Base-by-base conservation (phyloP, 2,329 filamentous ascomycete genomes). In the Sclerotinia trifoliorum region DNA sequence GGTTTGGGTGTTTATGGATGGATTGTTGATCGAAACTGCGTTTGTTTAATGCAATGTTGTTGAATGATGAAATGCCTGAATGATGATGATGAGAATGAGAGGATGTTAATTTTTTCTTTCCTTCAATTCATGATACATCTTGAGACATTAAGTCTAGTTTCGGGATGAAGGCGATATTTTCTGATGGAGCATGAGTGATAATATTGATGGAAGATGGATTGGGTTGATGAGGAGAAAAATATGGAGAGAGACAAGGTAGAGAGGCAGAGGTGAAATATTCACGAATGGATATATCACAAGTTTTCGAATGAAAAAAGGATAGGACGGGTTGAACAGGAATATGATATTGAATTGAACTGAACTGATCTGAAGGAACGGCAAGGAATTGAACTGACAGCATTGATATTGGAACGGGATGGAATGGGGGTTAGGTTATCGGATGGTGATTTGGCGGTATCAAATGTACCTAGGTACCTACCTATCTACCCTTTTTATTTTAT, bases 1-100 rank as follows among this genome's bases (percentile, higher is more conserved):
- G 44, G 44, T 35, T 35, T 49, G 19, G 58, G 58, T 17, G 44
- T 61, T 49, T 24, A 21, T 32, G 15, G 21, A 35, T 35, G 58
- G 58, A 5, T 49, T 24, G 13, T 19, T 19, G 26, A 35, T 61
- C 21, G 5, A 0, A 44, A 48, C 49, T 61, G 44, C 44, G 46
- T 8, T 61, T n/a, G 58, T 61, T 48, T 35, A 49, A 49, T 49
- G 44, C 58, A 35, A 49, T 61, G 21, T 49, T 48, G 11, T 49
- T 35, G 26, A 35, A 35, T 49, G 58, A 24, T 35, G 19, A 21
- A 21, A 61, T 35, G 58, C 58, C 21, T 61, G 58, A 42, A 35
- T 49, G 58, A 46, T 48, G 57, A 32, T 32, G 42, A 61, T 48
- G 26, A 61, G 19, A 29, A 61, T 24, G 46, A 21, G 44, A 35